Evolutionary conservation across 805 yeast genomes (phyloP), one percentile per base, ranked within the genome.

Genomic region (Naumovozyma baii): DNA sequence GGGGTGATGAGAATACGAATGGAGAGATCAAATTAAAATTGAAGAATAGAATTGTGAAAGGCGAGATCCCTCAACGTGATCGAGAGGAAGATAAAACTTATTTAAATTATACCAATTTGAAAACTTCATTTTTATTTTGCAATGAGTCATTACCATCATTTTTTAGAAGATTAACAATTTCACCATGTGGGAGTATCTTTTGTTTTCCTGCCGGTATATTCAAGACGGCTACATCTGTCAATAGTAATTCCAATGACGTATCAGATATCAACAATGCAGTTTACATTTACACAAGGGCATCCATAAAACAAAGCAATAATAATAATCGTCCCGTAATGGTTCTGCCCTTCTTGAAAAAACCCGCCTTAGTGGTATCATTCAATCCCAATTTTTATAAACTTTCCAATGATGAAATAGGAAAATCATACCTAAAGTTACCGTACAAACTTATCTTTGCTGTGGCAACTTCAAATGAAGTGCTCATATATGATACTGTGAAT

Each of bases 111-210:
- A 41, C 44, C 2, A 47, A 38, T 31, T 30, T 51, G 15, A 69
- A 64, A 42, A 61, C 59, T n/a, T 59, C 69, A 3, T 66, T 66
- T 53, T 55, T 85, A 4, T 86, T 83, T 52, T 92, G 87, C 54
- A 78, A 87, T 44, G 98, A 90, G 52, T 78, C 94, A 0, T 69
- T 90, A 26, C 86, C 86, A 40, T 83, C 96, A 1, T 92, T 92
- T 55, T 92, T 92, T 66, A 69, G 99, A 45, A 66, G 97, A 44
- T 68, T 90, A 40, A 62, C 80, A 1, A 86, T 90, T 54, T 82
- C 96, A 0, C 95, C 95, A 0, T 96, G 94, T 60, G 99, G 99
- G 0, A 68, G 71, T 40, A 58, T 92, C 30, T 63, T 92, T 25
- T 62, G 90, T 20, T 75, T 94, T 0, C 94, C 92, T 31, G 67